A percentile compares a stretch with the other conserved stretches of the same genome.
These are phyloP conservation scores for Rhodotorula sp. DNA, from an alignment of 1,284 basidiomycete species.

Conservation along the genomic window DNA sequence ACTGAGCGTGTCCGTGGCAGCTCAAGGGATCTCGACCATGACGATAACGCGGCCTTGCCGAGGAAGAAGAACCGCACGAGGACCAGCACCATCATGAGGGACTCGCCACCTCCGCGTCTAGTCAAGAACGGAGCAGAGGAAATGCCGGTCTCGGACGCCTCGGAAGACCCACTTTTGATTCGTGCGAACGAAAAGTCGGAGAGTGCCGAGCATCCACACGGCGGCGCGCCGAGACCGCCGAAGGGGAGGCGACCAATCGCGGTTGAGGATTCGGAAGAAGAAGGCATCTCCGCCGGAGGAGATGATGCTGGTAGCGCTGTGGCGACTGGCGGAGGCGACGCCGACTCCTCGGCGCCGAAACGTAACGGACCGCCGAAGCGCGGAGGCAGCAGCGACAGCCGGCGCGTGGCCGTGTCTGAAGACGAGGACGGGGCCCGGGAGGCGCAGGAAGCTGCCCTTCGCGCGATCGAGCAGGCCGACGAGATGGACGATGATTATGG, in stretches of 20 bases:
- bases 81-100: neutral
- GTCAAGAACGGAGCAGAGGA: neutral
- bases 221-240: no score
- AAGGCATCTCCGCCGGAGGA: neutral
- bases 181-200: no score
- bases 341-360: no score
- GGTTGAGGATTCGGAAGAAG: neutral
- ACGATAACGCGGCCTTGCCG: no score
- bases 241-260: neutral
- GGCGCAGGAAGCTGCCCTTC: neutral
- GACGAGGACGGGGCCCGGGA: conserved; percentile 8
- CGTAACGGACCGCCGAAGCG: neutral
- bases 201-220: no score
- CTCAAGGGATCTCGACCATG: no score
- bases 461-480: neutral
- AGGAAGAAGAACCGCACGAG: neutral
- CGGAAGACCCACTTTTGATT: no score
- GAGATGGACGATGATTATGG: conserved; percentile 15
- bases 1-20: no score
- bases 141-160: no score
- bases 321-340: neutral
- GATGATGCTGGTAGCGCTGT: no score
- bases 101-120: no score
- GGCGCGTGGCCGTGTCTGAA: conserved; percentile 4
- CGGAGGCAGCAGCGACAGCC: neutral